A percentile compares a stretch with the other conserved stretches of the same genome.
phyloP scores from a whole-genome alignment of 345 rosid species.

The Dipteronia dyeriana region DNA sequence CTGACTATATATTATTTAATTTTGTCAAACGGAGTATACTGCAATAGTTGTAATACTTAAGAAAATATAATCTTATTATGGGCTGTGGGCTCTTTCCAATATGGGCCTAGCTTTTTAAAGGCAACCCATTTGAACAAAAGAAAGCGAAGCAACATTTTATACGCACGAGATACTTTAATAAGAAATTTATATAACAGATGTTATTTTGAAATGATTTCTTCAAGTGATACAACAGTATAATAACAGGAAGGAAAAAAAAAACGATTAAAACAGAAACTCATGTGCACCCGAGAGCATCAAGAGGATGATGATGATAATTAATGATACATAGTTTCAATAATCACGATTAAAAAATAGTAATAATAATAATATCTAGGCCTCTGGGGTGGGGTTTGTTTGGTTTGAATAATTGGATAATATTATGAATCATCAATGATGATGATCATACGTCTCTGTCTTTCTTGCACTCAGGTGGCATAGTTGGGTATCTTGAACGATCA shows the following conservation, averaged over 20 bases:
- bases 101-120: background rate
- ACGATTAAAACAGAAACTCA: background rate
- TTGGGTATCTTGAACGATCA: constrained; percentile 46
- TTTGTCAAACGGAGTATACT: fast-evolving
- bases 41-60: too few species aligned
- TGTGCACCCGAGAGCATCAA: background rate
- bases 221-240: background rate
- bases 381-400: background rate
- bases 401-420: background rate
- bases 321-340: background rate
- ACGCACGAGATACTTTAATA: background rate
- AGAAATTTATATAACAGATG: background rate
- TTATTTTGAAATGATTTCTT: background rate
- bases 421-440: background rate
- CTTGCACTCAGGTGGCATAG: constrained; percentile 49
- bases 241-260: background rate
- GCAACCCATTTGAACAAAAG: background rate
- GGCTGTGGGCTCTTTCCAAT: too few species aligned
- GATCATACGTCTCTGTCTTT: constrained; percentile 56
- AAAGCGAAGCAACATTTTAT: too few species aligned
- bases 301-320: background rate
- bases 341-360: background rate
- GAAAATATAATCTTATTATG: too few species aligned
- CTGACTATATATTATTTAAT: too few species aligned
- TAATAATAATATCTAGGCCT: background rate